Conservation (phyloP, 176 grass and related monocot species). For the Oryza officinalis region DNA sequence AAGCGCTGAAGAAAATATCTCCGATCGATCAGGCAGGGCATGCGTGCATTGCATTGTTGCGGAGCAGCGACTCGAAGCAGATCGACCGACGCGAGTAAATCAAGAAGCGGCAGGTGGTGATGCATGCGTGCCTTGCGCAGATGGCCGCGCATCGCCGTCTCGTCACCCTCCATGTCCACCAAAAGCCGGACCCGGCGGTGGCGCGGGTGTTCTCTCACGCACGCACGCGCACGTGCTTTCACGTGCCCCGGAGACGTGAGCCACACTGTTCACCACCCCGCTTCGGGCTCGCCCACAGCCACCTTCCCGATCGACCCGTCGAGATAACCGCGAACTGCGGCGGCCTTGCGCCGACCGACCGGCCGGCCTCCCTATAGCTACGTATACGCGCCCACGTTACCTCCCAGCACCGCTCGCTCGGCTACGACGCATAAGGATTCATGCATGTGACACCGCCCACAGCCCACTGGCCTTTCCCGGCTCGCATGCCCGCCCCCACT, state of each 20-base stretch:
- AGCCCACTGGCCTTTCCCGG: conserved; percentile 6
- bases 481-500: conserved; percentile 9
- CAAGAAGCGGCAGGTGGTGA: neutral
- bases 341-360: neutral
- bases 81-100: neutral
- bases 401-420: neutral
- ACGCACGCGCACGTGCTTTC: conserved; percentile 60
- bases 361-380: neutral
- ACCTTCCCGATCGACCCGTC: neutral
- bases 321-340: neutral
- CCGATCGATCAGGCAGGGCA: neutral
- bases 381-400: neutral
- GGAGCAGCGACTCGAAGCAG: neutral
- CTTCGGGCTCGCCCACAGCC: neutral
- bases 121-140: neutral
- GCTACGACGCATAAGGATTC: neutral
- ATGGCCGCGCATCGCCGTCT: neutral
- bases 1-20: neutral
- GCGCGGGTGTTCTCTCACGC: conserved; percentile 38
- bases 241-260: conserved; percentile 52
- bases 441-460: conserved; percentile 26
- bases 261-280: conserved; percentile 39
- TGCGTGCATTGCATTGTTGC: neutral
- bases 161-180: neutral
- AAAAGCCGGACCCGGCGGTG: conserved; percentile 24